Evolutionary conservation across 495 filamentous ascomycete species (phyloP), one percentile per base, ranked within the genome.

Genomic region (Tuber aestivum): DNA sequence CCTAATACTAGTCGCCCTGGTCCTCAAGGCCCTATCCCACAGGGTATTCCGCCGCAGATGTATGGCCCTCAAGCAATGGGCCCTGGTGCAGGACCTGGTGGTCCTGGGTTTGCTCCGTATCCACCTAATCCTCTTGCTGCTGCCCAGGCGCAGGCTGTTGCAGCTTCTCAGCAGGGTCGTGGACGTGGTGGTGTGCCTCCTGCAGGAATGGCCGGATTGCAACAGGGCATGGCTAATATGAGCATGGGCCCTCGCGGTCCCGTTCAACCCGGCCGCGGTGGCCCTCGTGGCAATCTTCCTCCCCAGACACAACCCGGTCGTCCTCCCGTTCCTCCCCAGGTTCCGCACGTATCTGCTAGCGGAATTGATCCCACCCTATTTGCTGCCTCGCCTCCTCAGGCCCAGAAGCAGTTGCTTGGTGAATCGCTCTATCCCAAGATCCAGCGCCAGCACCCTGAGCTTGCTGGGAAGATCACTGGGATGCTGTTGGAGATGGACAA

Each of bases 401-500:
- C 94, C 83, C 96, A 97, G 87, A 99, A 99, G 90, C 95, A 99
- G 87, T 91, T 97, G 86, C 89, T 99, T 73, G 95, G 95, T 81
- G 95, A 99, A 87, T 91, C 92, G 73, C 90, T 99, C 72, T 99
- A 97, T 88, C 95, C 95, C 78, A 98, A 97, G 91, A 97, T 99
- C 83, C 90, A 93, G 84, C 89, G 88, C 72, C 89, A 95, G 85
- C 94, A 98, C 88, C 94, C 94, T 68, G 93, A 96, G 78, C 87
- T 99, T 76, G 95, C 95, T 78, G 95, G 95, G 80, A 99, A 99
- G 91, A 97, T 99, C 83, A 99, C 95, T 76, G 95, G 95, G 85
- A 99, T 99, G 95, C 90, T 99, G 82, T 84, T 99, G 80, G 95
- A 99, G 89, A 99, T 99, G 95, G 95, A 97, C 78, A 97, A 97